These are phyloP conservation scores for Haematococcus sp. DNA, from an alignment of 139 green algal species.

Conservation along the genomic window DNA sequence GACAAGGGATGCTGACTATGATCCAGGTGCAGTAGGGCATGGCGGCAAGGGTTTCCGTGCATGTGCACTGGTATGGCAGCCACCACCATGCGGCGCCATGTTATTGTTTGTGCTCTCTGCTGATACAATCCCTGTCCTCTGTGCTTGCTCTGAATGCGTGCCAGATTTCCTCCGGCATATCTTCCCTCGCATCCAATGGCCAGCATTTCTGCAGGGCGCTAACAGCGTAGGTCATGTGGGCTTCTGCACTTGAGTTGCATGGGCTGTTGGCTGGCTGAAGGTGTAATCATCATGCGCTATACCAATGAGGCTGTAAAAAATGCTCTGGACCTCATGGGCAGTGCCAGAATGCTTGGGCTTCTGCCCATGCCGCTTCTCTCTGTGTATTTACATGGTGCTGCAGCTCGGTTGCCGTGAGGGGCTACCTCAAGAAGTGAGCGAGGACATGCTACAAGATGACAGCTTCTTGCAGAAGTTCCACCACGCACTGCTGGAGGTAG, in stretches of 20 bases:
- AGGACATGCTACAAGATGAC: slow-evolving; percentile 69
- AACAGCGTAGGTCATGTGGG: slow-evolving; percentile 43
- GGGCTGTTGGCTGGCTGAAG: too few species aligned
- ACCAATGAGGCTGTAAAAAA: too few species aligned
- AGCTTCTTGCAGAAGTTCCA: slow-evolving; percentile 72
- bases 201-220: slow-evolving; percentile 76
- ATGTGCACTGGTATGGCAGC: neutral
- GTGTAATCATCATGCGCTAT: too few species aligned
- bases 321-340: too few species aligned
- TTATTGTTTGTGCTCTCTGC: too few species aligned
- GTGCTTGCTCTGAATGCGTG: slow-evolving; percentile 1
- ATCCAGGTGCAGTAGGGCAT: slow-evolving; percentile 49
- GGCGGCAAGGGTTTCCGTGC: neutral
- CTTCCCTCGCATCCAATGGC: slow-evolving; percentile 83
- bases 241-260: too few species aligned
- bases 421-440: slow-evolving; percentile 59
- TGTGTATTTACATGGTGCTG: neutral
- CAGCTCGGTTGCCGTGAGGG: slow-evolving; percentile 37
- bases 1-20: slow-evolving; percentile 80
- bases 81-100: too few species aligned
- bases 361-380: too few species aligned
- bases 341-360: too few species aligned
- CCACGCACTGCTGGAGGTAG: slow-evolving; percentile 83
- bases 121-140: too few species aligned
- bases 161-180: slow-evolving; percentile 92